Evolutionary conservation across 2,329 filamentous ascomycete genomes (phyloP).

Genomic region (Cadophora luteo-olivacea): DNA sequence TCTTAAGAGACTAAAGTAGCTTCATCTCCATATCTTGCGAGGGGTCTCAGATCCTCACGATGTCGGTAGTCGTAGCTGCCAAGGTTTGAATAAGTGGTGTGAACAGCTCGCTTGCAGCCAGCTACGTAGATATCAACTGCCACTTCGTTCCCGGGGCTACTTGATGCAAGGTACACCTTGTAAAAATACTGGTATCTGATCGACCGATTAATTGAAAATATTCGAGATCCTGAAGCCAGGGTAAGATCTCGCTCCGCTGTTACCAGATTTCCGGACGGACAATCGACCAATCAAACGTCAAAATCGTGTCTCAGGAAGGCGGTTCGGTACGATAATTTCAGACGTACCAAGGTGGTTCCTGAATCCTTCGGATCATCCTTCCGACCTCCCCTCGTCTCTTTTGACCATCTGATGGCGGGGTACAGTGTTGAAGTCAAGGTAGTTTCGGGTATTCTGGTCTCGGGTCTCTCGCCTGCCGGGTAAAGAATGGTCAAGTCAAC

Average conservation of each 20-base stretch:
- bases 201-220: no score
- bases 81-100: background rate
- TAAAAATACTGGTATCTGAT: background rate
- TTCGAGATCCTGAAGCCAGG: background rate
- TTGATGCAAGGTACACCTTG: background rate
- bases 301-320: background rate
- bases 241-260: background rate
- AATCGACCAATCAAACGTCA: background rate
- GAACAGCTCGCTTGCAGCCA: no score
- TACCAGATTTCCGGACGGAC: background rate
- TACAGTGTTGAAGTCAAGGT: background rate
- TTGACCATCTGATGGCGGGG: background rate
- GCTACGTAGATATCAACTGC: background rate
- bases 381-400: background rate
- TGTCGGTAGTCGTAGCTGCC: background rate
- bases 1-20: background rate
- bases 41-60: no score
- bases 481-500: background rate
- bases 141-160: background rate
- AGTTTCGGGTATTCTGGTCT: background rate
- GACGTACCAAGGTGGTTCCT: background rate
- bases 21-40: background rate
- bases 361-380: background rate
- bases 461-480: background rate
- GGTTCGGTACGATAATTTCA: background rate